phyloP scores from a whole-genome alignment of 108 stramenopile genomes.

The Fragilariopsis cylindrus region DNA sequence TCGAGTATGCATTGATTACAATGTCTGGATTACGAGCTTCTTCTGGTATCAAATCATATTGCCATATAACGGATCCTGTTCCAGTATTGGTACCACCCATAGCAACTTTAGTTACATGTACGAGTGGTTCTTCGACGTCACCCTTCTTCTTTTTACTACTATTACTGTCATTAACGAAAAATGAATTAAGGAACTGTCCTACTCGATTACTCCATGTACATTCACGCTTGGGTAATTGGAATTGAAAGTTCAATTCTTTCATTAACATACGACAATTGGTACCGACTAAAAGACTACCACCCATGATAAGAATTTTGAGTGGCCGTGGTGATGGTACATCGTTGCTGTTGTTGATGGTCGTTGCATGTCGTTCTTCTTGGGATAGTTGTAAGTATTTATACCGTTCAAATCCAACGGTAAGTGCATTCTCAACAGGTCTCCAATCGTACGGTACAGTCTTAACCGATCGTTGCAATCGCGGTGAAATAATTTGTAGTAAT shows the following conservation, averaged over 20 bases:
- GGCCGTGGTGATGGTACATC: constrained; percentile 42
- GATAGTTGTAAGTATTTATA: constrained; percentile 24
- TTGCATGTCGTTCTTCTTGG: constrained; percentile 8
- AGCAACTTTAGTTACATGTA: constrained; percentile 60
- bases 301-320: constrained; percentile 74
- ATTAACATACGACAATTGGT: constrained; percentile 63
- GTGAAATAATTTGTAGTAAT: constrained; percentile 40
- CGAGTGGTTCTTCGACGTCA: constrained; percentile 10
- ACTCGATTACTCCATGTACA: constrained; percentile 73
- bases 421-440: constrained; percentile 24
- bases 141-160: neutral
- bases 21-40: constrained; percentile 69
- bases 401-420: constrained; percentile 24
- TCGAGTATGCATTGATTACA: constrained; percentile 76
- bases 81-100: constrained; percentile 84
- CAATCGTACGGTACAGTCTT: constrained; percentile 38
- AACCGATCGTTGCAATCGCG: constrained; percentile 28
- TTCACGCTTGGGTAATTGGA: constrained; percentile 45
- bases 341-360: neutral
- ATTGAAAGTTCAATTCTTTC: constrained; percentile 39
- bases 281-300: constrained; percentile 76
- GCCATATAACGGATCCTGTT: constrained; percentile 61
- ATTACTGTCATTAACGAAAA: constrained; percentile 7
- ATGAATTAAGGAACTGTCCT: constrained; percentile 40
- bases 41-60: constrained; percentile 68